Conservation (phyloP, 257 asterid genomes). For the Linaria vulgaris region DNA sequence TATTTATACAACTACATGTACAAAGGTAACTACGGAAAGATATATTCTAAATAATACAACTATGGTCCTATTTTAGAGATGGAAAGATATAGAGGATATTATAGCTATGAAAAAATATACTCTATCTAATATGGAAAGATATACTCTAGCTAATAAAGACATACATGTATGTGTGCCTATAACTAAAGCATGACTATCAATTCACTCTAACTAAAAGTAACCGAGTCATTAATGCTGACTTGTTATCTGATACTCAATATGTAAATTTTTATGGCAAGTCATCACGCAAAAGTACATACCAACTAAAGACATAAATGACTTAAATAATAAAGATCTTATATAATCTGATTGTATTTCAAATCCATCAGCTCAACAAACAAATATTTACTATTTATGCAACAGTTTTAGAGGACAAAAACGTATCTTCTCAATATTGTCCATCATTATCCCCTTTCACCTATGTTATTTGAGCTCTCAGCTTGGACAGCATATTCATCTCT, state of each 20-base stretch:
- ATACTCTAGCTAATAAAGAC: too few species aligned
- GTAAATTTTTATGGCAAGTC: neutral
- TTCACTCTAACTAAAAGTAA: too few species aligned
- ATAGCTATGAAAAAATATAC: too few species aligned
- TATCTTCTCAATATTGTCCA: slow-evolving; percentile 99
- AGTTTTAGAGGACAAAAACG: slow-evolving; percentile 14
- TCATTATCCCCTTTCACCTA: slow-evolving; percentile 99
- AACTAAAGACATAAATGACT: slow-evolving; percentile 2
- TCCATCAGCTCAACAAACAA: neutral
- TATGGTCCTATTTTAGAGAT: too few species aligned
- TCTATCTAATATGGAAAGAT: too few species aligned
- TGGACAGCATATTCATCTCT: slow-evolving; percentile 94
- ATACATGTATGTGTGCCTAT: neutral
- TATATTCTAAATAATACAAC: too few species aligned
- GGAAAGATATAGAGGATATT: too few species aligned
- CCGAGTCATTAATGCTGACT: neutral
- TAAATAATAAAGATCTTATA: neutral
- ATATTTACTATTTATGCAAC: neutral
- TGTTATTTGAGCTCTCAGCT: slow-evolving; percentile 88
- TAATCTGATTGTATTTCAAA: neutral
- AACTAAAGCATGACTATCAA: slow-evolving; percentile 19
- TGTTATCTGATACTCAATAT: neutral
- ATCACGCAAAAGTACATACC: neutral
- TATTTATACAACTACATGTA: too few species aligned
- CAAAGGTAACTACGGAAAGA: too few species aligned